Conservation (phyloP, 164 flowering plant genomes). For the Magnolia officinalis region DNA sequence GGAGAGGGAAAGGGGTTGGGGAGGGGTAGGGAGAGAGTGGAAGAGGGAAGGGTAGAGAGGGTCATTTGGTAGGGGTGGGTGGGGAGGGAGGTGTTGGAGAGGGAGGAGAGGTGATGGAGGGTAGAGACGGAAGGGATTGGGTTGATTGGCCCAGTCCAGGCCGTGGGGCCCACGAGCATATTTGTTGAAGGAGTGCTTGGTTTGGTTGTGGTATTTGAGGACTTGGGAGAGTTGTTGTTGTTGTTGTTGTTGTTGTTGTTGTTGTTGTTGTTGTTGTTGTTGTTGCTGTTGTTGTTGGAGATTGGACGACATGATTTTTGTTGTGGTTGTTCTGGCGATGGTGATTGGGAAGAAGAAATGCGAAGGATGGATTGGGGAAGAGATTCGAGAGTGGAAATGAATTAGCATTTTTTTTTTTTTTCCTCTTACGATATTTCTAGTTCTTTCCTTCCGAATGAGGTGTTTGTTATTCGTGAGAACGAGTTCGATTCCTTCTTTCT, state of each 20-base stretch:
- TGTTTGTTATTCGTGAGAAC: neutral
- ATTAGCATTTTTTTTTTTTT: constrained; percentile 20
- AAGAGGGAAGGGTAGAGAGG: constrained; percentile 57
- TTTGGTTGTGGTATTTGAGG: constrained; percentile 75
- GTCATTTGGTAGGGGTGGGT: constrained; percentile 7
- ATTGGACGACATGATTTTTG: neutral
- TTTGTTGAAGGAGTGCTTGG: constrained; percentile 68
- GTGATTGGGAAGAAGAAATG: neutral
- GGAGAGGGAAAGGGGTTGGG: constrained; percentile 51
- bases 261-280: neutral
- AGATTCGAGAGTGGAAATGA: constrained; percentile 6
- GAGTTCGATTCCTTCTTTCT: too few relatives aligned
- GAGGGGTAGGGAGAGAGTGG: constrained; percentile 42
- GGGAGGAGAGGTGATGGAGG: constrained; percentile 55
- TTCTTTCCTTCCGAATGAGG: neutral
- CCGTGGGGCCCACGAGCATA: constrained; percentile 85
- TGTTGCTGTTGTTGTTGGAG: too few relatives aligned
- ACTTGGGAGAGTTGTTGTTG: constrained; percentile 34
- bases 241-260: constrained; percentile 16
- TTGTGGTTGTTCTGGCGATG: neutral
- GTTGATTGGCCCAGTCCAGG: constrained; percentile 98
- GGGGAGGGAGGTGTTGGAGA: constrained; percentile 51
- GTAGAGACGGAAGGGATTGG: constrained; percentile 91
- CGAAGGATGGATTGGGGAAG: neutral
- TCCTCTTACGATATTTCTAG: neutral